Percentiles rank a stretch among this genome's conserved stretches.
Conservation (phyloP, 148 eudicot genomes). For the Rhododendron henanense region DNA sequence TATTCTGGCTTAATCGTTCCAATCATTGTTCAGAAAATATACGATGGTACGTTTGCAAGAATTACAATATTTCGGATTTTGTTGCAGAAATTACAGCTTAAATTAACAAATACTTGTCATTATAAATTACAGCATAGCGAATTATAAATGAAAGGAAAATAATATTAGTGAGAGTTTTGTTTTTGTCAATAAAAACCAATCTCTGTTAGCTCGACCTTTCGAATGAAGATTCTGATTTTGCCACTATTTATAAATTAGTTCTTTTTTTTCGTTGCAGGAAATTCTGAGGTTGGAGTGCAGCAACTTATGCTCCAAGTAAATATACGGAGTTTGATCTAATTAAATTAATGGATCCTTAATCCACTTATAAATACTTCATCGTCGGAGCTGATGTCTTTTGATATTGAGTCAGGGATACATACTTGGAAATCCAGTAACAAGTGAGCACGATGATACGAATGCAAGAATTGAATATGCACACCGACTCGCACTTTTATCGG, state of each 20-base stretch:
- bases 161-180: too few species aligned
- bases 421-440: conserved; percentile 15
- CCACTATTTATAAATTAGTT: neutral
- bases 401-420: conserved; percentile 6
- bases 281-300: neutral
- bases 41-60: neutral
- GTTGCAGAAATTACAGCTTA: too few species aligned
- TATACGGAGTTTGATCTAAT: neutral
- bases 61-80: too few species aligned
- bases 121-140: too few species aligned
- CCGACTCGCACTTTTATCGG: conserved; percentile 13
- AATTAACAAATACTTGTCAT: too few species aligned
- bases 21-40: conserved; percentile 7
- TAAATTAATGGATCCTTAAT: neutral
- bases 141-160: too few species aligned
- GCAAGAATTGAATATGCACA: conserved; percentile 9
- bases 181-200: too few species aligned
- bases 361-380: neutral
- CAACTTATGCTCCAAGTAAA: conserved; percentile 12
- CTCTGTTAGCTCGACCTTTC: too few species aligned
- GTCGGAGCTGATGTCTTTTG: neutral
- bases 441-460: neutral
- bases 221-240: neutral
- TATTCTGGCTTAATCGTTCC: conserved; percentile 11
- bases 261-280: neutral